These are phyloP conservation scores for Pseudogymnoascus verrucosus DNA, from an alignment of 2,329 filamentous ascomycete genomes.

Conservation along the genomic window DNA sequence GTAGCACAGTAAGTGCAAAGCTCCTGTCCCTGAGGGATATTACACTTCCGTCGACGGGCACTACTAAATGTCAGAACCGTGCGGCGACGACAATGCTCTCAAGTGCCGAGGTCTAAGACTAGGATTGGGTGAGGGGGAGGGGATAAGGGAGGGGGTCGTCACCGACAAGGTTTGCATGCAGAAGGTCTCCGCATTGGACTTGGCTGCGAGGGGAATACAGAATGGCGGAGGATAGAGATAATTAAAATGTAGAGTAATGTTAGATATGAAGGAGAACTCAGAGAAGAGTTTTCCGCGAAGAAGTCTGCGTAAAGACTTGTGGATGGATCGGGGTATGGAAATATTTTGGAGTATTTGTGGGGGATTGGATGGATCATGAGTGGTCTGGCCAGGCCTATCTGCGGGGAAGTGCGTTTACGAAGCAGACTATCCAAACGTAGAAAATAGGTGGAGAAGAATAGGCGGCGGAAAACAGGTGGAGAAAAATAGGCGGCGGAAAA, in stretches of 20 bases:
- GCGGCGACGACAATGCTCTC: neutral
- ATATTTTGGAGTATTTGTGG: neutral
- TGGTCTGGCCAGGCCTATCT: neutral
- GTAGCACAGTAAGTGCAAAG: neutral
- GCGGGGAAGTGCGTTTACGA: neutral
- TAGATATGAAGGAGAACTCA: neutral
- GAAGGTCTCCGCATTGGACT: neutral
- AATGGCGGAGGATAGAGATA: neutral
- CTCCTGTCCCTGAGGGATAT: neutral
- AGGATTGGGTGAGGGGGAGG: no score
- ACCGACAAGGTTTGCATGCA: conserved; percentile 1
- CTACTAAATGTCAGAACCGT: neutral
- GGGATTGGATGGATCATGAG: neutral
- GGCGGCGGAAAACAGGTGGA: neutral
- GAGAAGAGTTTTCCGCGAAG: neutral
- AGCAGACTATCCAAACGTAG: neutral
- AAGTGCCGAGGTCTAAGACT: neutral
- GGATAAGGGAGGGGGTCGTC: neutral
- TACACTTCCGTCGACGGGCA: conserved; percentile 2
- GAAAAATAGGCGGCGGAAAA: neutral
- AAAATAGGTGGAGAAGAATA: neutral
- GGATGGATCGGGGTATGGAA: neutral
- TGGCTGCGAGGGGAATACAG: neutral
- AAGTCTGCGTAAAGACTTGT: neutral
- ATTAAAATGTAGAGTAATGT: neutral